Percentiles rank a stretch among this genome's conserved stretches.
Evolutionary conservation across 108 stramenopile species (phyloP).

Genomic region (Pelagomonas calceolata): DNA sequence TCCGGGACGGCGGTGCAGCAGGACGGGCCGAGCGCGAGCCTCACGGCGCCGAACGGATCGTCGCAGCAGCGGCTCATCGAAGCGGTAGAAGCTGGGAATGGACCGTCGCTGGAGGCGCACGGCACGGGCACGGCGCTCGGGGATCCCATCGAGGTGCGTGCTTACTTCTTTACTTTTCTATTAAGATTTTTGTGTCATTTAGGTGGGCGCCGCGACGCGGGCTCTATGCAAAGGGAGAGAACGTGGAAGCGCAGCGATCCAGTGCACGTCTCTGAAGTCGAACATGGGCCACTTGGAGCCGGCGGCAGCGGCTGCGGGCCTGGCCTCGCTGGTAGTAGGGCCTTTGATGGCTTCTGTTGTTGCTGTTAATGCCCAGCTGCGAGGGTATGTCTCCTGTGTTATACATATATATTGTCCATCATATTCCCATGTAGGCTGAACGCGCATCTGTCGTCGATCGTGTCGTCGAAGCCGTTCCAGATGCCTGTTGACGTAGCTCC

Average conservation of each 20-base stretch:
- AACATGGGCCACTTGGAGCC: not conserved
- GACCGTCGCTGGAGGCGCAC: slow-evolving; percentile 22
- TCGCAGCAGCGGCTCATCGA: slow-evolving; percentile 23
- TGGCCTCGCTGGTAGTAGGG: too few species aligned
- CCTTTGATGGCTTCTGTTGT: too few species aligned
- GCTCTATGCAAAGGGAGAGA: not conserved
- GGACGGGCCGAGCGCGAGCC: slow-evolving; percentile 32
- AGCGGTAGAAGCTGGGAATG: not conserved
- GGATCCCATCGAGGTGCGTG: slow-evolving; percentile 29
- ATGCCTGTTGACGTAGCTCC: slow-evolving; percentile 1
- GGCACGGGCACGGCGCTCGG: slow-evolving; percentile 44
- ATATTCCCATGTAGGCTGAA: too few species aligned
- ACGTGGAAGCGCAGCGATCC: not conserved
- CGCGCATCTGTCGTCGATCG: too few species aligned
- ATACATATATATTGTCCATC: too few species aligned
- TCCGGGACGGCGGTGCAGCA: slow-evolving; percentile 37
- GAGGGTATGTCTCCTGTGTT: too few species aligned
- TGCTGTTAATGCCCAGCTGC: too few species aligned
- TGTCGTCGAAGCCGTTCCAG: too few species aligned
- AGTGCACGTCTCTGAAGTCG: not conserved
- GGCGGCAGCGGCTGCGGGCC: not conserved
- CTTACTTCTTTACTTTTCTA: too few species aligned
- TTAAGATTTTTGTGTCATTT: too few species aligned
- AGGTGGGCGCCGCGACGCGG: not conserved
- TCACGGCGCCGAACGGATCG: slow-evolving; percentile 40